phyloP scores from a whole-genome alignment of 2,329 filamentous ascomycete species.

The Pseudocercospora eumusae region DNA sequence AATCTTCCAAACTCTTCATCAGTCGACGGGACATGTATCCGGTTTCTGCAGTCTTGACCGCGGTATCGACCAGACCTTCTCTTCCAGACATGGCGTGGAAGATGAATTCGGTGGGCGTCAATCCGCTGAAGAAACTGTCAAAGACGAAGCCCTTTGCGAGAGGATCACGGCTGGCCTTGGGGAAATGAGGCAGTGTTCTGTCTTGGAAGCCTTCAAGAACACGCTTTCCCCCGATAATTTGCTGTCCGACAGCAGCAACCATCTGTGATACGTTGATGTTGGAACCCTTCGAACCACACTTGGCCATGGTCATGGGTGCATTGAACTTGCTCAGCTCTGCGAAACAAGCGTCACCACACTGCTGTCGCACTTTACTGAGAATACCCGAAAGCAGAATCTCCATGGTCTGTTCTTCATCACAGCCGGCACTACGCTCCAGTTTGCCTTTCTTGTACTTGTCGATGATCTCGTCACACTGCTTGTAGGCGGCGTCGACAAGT shows the following conservation, averaged over 20 bases:
- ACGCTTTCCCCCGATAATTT: slow-evolving; percentile 92
- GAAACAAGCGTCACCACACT: slow-evolving; percentile 89
- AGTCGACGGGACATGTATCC: slow-evolving; percentile 97
- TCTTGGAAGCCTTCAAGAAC: slow-evolving; percentile 96
- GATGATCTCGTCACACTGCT: slow-evolving; percentile 80
- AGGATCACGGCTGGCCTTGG: slow-evolving; percentile 88
- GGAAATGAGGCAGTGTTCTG: slow-evolving; percentile 89
- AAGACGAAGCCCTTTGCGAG: slow-evolving; percentile 94
- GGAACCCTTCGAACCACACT: slow-evolving; percentile 93
- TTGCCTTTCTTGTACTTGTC: slow-evolving; percentile 76
- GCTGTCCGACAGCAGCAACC: slow-evolving; percentile 95
- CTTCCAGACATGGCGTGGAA: slow-evolving; percentile 98
- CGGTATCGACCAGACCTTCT: slow-evolving; percentile 97
- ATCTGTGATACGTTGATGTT: slow-evolving; percentile 99
- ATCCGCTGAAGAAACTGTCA: slow-evolving; percentile 94
- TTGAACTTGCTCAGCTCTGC: slow-evolving; percentile 87
- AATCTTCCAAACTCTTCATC: slow-evolving; percentile 96
- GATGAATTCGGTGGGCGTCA: slow-evolving; percentile 88
- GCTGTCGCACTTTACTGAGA: slow-evolving; percentile 85
- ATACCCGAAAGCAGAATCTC: slow-evolving; percentile 90
- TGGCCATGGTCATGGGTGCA: slow-evolving; percentile 93
- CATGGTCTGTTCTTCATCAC: slow-evolving; percentile 86
- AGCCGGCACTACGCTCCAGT: slow-evolving; percentile 82
- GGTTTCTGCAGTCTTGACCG: slow-evolving; percentile 97
- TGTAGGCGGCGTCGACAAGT: slow-evolving; percentile 76